phyloP scores from a whole-genome alignment of 1,139 yeast genomes.

The Geotrichum klebahnii region DNA sequence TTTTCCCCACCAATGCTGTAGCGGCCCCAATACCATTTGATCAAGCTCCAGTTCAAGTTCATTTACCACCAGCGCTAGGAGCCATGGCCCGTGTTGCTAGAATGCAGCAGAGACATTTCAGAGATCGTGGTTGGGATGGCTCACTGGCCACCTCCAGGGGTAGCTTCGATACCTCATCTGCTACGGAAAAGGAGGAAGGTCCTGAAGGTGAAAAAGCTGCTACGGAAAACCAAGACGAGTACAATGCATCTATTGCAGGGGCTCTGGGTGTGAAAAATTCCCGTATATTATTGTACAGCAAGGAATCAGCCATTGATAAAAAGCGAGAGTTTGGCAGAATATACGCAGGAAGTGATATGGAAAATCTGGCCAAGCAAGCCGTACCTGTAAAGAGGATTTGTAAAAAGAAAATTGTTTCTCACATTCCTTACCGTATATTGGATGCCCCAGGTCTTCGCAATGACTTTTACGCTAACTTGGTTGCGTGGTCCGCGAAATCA shows the following conservation, averaged over 20 bases:
- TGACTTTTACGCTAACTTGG: conserved; percentile 74
- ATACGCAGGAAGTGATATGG: conserved; percentile 17
- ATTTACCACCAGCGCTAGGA: conserved; percentile 5
- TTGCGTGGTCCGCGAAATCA: conserved; percentile 60
- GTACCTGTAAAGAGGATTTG: not conserved
- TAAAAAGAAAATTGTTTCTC: conserved; percentile 15
- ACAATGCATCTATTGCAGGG: conserved; percentile 1
- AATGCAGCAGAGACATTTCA: not conserved
- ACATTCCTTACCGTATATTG: conserved; percentile 48
- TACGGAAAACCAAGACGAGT: conserved; percentile 5
- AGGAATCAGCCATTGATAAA: not conserved
- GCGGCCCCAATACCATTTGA: not conserved
- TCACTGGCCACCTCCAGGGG: not conserved
- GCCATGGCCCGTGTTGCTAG: not conserved
- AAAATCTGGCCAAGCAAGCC: not conserved
- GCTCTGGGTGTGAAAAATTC: conserved; percentile 14
- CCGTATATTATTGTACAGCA: conserved; percentile 14
- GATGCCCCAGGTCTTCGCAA: conserved; percentile 75
- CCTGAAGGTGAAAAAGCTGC: conserved; percentile 9
- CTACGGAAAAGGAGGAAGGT: conserved; percentile 11
- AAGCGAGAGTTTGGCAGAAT: not conserved
- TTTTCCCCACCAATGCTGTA: not conserved
- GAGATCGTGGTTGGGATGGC: not conserved
- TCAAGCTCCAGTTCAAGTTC: not conserved
- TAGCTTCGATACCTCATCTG: no score